phyloP scores from a whole-genome alignment of 768 basidiomycete genomes.

The Rhodotorula kratochvilovae region DNA sequence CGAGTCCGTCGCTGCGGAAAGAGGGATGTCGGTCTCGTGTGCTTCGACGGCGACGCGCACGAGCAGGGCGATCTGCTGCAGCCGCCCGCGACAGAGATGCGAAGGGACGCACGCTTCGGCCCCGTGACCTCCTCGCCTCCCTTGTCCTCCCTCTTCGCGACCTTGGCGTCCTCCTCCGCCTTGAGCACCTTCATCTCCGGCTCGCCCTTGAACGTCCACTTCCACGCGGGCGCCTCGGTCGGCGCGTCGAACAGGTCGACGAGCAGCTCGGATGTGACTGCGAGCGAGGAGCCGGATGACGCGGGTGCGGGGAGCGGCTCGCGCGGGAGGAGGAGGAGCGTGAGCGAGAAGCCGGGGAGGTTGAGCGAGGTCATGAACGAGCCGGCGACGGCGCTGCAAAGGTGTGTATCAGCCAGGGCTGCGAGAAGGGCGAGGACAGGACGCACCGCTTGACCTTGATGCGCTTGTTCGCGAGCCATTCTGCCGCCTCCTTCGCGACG shows the following conservation, averaged over 20 bases:
- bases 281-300: neutral
- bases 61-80: neutral
- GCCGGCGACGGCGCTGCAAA: constrained; percentile 40
- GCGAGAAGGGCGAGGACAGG: too few relatives aligned
- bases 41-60: too few relatives aligned
- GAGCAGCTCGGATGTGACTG: constrained; percentile 43
- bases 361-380: constrained; percentile 49
- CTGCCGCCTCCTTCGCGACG: constrained; percentile 41
- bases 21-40: neutral
- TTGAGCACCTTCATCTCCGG: constrained; percentile 21
- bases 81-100: too few relatives aligned
- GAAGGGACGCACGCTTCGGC: constrained; percentile 16
- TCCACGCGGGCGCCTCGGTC: constrained; percentile 43
- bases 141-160: constrained; percentile 7
- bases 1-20: constrained; percentile 18
- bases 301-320: constrained; percentile 27
- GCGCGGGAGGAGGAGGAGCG: constrained; percentile 48
- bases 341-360: constrained; percentile 51
- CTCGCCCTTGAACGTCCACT: constrained; percentile 29
- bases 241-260: constrained; percentile 47
- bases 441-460: constrained; percentile 40
- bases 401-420: rapidly evolving
- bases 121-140: constrained; percentile 22
- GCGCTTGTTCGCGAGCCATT: constrained; percentile 29
- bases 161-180: constrained; percentile 12